Evolutionary conservation across 441 rosid species (phyloP).

Genomic region (Bruguiera hainesii): DNA sequence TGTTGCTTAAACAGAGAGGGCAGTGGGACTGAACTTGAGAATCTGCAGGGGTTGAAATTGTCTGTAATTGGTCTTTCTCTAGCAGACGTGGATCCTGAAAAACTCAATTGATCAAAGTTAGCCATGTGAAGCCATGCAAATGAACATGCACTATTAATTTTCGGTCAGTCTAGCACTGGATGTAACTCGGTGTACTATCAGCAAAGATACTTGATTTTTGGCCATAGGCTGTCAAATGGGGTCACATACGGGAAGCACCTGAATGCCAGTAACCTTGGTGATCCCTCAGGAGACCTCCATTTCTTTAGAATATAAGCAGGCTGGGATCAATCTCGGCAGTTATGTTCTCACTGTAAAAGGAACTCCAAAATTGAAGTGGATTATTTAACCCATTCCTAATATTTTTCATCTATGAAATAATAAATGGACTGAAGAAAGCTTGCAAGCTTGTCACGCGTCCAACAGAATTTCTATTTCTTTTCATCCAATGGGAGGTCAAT

Average conservation of each 20-base stretch:
- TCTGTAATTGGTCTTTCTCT: slow-evolving; percentile 33
- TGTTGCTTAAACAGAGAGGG: slow-evolving; percentile 50
- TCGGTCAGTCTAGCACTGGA: too few relatives aligned
- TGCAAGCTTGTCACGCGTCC: not conserved
- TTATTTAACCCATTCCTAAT: not conserved
- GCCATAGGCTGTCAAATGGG: too few relatives aligned
- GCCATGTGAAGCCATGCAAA: not conserved
- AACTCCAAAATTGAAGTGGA: not conserved
- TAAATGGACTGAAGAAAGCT: slow-evolving; percentile 4
- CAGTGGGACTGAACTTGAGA: slow-evolving; percentile 37
- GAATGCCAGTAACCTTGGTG: too few relatives aligned
- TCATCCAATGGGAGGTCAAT: too few relatives aligned
- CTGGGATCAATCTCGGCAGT: not conserved
- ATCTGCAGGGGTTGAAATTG: slow-evolving; percentile 30
- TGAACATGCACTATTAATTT: not conserved
- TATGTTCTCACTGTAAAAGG: not conserved
- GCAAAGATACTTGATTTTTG: too few relatives aligned
- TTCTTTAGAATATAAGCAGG: not conserved
- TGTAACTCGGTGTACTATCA: too few relatives aligned
- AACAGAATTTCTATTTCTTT: not conserved
- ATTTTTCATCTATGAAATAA: not conserved
- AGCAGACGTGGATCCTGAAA: slow-evolving; percentile 39
- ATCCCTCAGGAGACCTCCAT: too few relatives aligned
- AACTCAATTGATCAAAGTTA: slow-evolving; percentile 15
- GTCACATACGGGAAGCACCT: too few relatives aligned